Conservation (phyloP, 1,284 basidiomycete species). For the Violaceomyces palustris region DNA sequence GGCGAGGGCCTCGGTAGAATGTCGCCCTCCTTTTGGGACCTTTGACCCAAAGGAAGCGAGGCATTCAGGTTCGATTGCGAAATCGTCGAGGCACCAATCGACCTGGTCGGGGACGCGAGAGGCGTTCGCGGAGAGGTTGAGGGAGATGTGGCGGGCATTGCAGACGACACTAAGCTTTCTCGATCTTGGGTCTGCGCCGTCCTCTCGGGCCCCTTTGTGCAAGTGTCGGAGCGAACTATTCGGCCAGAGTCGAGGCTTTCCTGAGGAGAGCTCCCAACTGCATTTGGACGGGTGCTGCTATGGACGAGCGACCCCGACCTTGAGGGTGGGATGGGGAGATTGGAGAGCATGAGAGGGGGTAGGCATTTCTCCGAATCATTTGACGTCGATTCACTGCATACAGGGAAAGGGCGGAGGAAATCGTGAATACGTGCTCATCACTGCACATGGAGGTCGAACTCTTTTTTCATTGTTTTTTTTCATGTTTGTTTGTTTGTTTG, state of each 20-base stretch:
- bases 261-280: constrained; percentile 1
- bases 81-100: constrained; percentile 6
- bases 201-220: constrained; percentile 3
- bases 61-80: constrained; percentile 8
- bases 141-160: constrained; percentile 6
- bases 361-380: constrained; percentile 3
- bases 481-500: constrained; percentile 2
- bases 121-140: constrained; percentile 13
- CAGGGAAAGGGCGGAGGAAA: not conserved
- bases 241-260: constrained; percentile 1
- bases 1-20: too few species aligned
- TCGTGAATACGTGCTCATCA: not conserved
- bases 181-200: constrained; percentile 3
- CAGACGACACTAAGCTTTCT: not conserved
- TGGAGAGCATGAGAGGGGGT: constrained; percentile 16
- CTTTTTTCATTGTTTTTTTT: not conserved
- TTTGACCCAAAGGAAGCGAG: constrained; percentile 10
- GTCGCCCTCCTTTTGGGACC: constrained; percentile 8
- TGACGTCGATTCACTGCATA: not conserved
- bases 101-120: too few species aligned
- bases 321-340: constrained; percentile 19
- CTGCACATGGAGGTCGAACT: not conserved
- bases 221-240: constrained; percentile 1
- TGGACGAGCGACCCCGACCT: constrained; percentile 16
- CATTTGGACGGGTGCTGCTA: constrained; percentile 3